phyloP scores from a whole-genome alignment of 176 grass and related monocot genomes.

The Thalia dealbata region DNA sequence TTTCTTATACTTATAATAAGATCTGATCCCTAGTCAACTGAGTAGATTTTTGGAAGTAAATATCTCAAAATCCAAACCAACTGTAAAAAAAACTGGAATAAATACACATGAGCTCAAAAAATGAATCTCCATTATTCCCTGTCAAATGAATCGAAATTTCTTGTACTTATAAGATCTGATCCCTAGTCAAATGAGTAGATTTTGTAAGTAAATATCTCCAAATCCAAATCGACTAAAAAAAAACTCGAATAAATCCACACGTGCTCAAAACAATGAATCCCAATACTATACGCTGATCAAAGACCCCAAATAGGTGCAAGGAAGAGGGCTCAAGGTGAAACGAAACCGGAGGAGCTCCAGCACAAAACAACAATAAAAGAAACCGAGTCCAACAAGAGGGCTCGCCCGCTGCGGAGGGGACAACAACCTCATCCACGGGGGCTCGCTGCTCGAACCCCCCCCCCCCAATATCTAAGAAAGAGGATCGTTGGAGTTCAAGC shows the following conservation, averaged over 20 bases:
- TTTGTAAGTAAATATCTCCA: not conserved
- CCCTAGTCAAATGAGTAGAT: not conserved
- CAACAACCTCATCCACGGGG: conserved; percentile 40
- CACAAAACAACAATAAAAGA: not conserved
- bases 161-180: not conserved
- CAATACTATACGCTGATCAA: no score
- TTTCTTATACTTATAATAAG: not conserved
- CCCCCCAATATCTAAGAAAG: no score
- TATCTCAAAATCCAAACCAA: not conserved
- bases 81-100: not conserved
- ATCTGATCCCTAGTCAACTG: not conserved
- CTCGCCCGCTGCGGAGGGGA: conserved; percentile 27
- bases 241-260: not conserved
- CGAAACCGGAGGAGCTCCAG: not conserved
- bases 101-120: not conserved
- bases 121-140: not conserved
- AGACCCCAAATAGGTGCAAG: no score
- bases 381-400: not conserved
- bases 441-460: no score
- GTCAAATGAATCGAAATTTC: not conserved
- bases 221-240: not conserved
- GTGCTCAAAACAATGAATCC: not conserved
- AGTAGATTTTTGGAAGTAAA: not conserved
- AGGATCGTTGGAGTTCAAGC: not conserved
- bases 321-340: not conserved